Conservation (phyloP, 805 yeast genomes). For the Yarrowia sp. region DNA sequence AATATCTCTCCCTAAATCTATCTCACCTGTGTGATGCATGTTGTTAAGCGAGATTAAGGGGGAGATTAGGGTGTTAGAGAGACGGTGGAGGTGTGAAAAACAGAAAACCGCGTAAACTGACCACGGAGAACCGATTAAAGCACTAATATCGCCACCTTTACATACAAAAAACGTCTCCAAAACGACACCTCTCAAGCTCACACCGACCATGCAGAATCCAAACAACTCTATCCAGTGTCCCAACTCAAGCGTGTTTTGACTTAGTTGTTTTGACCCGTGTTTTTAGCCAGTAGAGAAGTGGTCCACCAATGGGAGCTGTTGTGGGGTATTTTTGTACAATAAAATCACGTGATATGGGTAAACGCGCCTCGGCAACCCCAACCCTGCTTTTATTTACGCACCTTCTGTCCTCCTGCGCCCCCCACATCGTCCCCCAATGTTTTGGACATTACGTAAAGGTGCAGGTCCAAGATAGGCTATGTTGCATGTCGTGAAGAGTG, state of each 20-base stretch:
- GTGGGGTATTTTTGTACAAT: neutral
- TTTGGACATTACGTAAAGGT: conserved; percentile 5
- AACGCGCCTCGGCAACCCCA: neutral
- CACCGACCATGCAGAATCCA: neutral
- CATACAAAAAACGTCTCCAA: neutral
- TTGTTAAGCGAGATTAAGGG: neutral
- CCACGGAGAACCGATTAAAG: too few species aligned
- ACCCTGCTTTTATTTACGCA: neutral
- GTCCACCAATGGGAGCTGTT: too few species aligned
- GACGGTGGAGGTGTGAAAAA: neutral
- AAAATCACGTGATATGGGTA: too few species aligned
- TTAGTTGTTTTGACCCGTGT: conserved; percentile 3
- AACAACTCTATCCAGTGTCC: conserved; percentile 7
- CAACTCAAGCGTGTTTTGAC: conserved; percentile 25
- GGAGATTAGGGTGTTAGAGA: neutral
- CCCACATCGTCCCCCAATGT: neutral
- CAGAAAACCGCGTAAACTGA: too few species aligned
- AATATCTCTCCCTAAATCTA: neutral
- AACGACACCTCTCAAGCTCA: too few species aligned
- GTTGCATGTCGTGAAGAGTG: neutral
- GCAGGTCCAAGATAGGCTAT: conserved; percentile 21
- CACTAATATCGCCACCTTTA: neutral
- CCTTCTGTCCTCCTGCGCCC: too few species aligned
- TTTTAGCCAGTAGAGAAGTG: neutral
- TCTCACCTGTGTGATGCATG: conserved; percentile 1